Evolutionary conservation across 768 basidiomycete genomes (phyloP).

Genomic region (Lactarius sanguifluus): DNA sequence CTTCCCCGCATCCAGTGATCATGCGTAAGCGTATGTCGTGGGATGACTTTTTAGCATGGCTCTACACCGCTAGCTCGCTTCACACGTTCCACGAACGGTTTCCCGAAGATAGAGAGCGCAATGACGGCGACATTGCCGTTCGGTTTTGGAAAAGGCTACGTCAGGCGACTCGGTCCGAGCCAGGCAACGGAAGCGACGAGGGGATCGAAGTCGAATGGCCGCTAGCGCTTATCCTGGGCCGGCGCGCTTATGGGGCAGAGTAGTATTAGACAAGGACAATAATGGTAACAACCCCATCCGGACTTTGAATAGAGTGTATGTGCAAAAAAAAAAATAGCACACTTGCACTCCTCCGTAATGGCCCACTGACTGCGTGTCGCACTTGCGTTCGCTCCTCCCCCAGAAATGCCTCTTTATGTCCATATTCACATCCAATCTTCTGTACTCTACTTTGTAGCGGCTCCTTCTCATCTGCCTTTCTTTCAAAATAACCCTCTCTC

Average conservation of each 20-base stretch:
- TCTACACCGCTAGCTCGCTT: conserved; percentile 69
- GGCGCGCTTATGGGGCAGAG: not conserved
- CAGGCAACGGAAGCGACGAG: conserved; percentile 29
- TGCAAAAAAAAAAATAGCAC: not conserved
- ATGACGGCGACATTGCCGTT: conserved; percentile 62
- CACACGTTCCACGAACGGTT: conserved; percentile 63
- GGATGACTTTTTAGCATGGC: conserved; percentile 64
- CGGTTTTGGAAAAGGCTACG: conserved; percentile 60
- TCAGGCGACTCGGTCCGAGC: conserved; percentile 36
- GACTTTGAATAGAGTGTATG: conserved; percentile 25
- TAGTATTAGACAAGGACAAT: not conserved
- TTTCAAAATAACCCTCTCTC: not conserved
- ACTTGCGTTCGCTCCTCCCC: conserved; percentile 14
- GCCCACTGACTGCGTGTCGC: conserved; percentile 21
- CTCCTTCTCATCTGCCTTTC: conserved; percentile 5
- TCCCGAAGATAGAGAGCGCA: conserved; percentile 51
- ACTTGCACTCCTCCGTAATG: conserved; percentile 22
- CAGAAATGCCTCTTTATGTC: conserved; percentile 28
- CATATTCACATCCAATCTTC: conserved; percentile 17
- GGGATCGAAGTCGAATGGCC: conserved; percentile 45
- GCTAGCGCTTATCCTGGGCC: conserved; percentile 33
- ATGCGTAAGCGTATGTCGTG: conserved; percentile 61
- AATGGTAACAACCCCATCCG: conserved; percentile 20
- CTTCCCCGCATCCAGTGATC: conserved; percentile 47
- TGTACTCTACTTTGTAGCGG: conserved; percentile 22